A percentile compares a stretch with the other conserved stretches of the same genome.
These are phyloP conservation scores for Aspergillus mulundensis DNA, from an alignment of 495 filamentous ascomycete genomes.

Conservation along the genomic window DNA sequence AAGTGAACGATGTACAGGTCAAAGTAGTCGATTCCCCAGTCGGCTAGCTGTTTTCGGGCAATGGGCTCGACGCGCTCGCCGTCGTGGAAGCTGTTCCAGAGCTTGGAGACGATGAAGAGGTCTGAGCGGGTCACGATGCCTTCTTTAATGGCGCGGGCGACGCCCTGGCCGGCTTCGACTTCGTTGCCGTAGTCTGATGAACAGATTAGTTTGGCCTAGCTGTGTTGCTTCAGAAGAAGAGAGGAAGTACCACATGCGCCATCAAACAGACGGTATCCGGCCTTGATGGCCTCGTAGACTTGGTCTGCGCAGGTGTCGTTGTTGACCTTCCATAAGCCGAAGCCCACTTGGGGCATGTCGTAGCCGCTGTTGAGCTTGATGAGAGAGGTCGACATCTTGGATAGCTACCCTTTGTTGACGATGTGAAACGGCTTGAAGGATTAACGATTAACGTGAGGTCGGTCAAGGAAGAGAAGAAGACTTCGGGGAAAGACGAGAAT, in stretches of 20 bases:
- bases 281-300: constrained; percentile 86
- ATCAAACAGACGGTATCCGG: constrained; percentile 81
- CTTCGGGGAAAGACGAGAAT: background rate
- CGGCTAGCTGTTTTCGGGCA: constrained; percentile 64
- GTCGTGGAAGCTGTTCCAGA: constrained; percentile 89
- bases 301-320: constrained; percentile 71
- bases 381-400: constrained; percentile 26
- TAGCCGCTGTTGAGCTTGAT: constrained; percentile 78
- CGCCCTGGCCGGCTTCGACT: constrained; percentile 74
- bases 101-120: constrained; percentile 88
- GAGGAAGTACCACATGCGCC: constrained; percentile 71
- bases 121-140: constrained; percentile 82
- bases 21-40: constrained; percentile 84
- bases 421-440: too few species aligned
- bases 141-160: constrained; percentile 82
- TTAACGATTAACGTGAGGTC: too few species aligned
- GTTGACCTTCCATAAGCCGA: constrained; percentile 81
- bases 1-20: constrained; percentile 83
- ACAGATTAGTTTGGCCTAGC: too few species aligned
- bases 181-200: constrained; percentile 81
- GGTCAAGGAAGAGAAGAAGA: background rate
- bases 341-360: constrained; percentile 85
- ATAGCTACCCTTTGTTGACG: too few species aligned
- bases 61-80: constrained; percentile 69
- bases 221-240: too few species aligned